Evolutionary conservation across 1,139 yeast species (phyloP).

Genomic region (Taphrina betulina): DNA sequence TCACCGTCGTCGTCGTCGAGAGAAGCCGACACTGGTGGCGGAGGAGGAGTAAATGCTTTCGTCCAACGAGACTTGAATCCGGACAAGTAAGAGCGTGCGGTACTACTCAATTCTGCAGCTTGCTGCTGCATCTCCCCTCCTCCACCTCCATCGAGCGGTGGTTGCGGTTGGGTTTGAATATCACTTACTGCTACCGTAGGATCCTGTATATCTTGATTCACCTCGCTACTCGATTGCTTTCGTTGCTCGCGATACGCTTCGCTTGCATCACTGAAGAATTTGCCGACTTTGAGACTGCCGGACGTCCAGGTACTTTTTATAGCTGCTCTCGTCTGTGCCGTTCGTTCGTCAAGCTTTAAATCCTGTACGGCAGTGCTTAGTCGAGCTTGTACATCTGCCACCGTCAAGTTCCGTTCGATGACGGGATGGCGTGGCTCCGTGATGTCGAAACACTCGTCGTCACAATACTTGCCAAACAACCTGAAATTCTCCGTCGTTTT

Average conservation of each 20-base stretch:
- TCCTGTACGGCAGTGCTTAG: conserved; percentile 21
- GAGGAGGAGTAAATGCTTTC: conserved; percentile 2
- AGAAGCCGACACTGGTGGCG: too few relatives aligned
- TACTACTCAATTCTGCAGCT: background rate
- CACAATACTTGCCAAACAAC: conserved; percentile 71
- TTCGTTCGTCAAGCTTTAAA: conserved; percentile 26
- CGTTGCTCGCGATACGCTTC: conserved; percentile 29
- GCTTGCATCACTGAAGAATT: conserved; percentile 19
- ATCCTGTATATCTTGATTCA: background rate
- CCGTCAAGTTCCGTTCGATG: conserved; percentile 26
- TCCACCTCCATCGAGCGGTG: too few relatives aligned
- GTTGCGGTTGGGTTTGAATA: background rate
- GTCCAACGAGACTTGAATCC: conserved; percentile 31
- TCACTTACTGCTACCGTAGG: background rate
- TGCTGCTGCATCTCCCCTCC: too few relatives aligned
- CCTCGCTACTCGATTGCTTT: background rate
- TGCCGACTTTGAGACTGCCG: conserved; percentile 23
- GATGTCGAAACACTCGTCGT: conserved; percentile 84
- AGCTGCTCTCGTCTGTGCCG: conserved; percentile 31
- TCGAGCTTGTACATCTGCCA: conserved; percentile 30
- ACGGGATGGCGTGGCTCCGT: conserved; percentile 71
- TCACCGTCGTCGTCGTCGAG: too few relatives aligned
- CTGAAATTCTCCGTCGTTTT: conserved; percentile 62
- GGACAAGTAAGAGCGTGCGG: conserved; percentile 12
- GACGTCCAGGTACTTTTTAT: conserved; percentile 25